A percentile compares a stretch with the other conserved stretches of the same genome.
Evolutionary conservation across 768 basidiomycete species (phyloP).

Genomic region (Hypholoma sublateritium): DNA sequence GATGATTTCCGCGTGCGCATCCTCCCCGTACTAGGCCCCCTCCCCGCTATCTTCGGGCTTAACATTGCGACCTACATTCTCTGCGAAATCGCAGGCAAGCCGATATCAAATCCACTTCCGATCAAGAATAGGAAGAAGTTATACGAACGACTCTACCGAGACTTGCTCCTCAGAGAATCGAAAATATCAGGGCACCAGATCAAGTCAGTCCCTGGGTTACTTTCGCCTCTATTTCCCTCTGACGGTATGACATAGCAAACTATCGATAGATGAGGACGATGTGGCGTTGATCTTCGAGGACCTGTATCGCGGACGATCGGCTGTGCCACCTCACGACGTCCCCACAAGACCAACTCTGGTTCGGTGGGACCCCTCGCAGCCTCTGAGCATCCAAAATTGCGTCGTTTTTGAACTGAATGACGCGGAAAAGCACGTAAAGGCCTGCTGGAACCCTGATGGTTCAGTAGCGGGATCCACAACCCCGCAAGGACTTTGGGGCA

Average conservation of each 20-base stretch:
- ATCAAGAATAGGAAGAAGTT: conserved; percentile 84
- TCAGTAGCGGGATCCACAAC: conserved; percentile 17
- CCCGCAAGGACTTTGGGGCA: conserved; percentile 71
- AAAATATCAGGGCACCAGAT: conserved; percentile 60
- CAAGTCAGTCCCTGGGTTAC: conserved; percentile 42
- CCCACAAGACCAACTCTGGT: conserved; percentile 72
- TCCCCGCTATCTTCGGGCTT: conserved; percentile 90
- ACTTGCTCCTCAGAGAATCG: conserved; percentile 73
- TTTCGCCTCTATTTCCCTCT: background rate
- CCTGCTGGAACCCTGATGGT: conserved; percentile 35
- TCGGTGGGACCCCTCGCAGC: conserved; percentile 73
- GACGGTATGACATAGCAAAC: conserved; percentile 42
- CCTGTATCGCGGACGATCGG: conserved; percentile 73
- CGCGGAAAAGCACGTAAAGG: conserved; percentile 61
- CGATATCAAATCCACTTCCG: conserved; percentile 79
- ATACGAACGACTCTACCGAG: conserved; percentile 76
- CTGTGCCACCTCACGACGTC: conserved; percentile 75
- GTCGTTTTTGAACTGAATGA: conserved; percentile 82
- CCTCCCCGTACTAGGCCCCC: conserved; percentile 84
- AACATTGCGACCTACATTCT: conserved; percentile 88
- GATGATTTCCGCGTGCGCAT: conserved; percentile 95
- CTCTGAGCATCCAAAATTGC: conserved; percentile 76
- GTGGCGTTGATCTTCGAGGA: conserved; percentile 87
- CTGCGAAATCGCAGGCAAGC: conserved; percentile 81
- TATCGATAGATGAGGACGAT: conserved; percentile 84